phyloP scores from a whole-genome alignment of 225 moss, liverwort and hornwort species.

The Physcomitrellopsis africana region DNA sequence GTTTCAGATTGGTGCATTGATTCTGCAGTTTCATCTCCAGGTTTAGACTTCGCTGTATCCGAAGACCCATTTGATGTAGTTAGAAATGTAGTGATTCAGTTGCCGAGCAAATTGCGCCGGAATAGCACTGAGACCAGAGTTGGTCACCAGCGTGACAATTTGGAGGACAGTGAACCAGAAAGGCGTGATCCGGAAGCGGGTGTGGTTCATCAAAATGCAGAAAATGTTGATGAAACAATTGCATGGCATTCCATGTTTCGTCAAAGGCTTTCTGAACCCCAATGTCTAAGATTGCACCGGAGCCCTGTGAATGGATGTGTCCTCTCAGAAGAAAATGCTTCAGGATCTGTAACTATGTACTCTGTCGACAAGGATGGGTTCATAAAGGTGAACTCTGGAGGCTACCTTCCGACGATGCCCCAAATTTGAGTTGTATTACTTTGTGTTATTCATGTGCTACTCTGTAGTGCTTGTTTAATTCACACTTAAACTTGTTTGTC shows the following conservation, averaged over 20 bases:
- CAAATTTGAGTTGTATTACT: background rate
- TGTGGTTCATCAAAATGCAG: conserved; percentile 22
- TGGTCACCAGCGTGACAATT: conserved; percentile 28
- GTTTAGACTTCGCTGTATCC: conserved; percentile 31
- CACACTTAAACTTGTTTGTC: background rate
- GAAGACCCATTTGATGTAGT: conserved; percentile 50
- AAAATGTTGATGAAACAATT: conserved; percentile 31
- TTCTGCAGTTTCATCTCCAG: conserved; percentile 39
- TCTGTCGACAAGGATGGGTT: conserved; percentile 88
- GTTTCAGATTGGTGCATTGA: conserved; percentile 27
- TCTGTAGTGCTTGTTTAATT: conserved; percentile 12
- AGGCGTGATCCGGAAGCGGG: conserved; percentile 29
- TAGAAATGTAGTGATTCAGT: conserved; percentile 51
- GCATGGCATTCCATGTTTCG: conserved; percentile 94
- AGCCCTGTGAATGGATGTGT: conserved; percentile 85
- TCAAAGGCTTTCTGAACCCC: conserved; percentile 77
- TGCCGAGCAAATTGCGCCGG: conserved; percentile 40
- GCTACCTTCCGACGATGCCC: background rate
- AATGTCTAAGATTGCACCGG: conserved; percentile 79
- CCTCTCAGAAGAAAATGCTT: conserved; percentile 90
- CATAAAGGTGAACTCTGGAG: conserved; percentile 66
- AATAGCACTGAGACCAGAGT: conserved; percentile 21
- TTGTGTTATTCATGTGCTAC: background rate
- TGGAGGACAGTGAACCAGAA: conserved; percentile 24
- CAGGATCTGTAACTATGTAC: conserved; percentile 90